Evolutionary conservation across 2,329 filamentous ascomycete species (phyloP).

Genomic region (Phialophora expanda): DNA sequence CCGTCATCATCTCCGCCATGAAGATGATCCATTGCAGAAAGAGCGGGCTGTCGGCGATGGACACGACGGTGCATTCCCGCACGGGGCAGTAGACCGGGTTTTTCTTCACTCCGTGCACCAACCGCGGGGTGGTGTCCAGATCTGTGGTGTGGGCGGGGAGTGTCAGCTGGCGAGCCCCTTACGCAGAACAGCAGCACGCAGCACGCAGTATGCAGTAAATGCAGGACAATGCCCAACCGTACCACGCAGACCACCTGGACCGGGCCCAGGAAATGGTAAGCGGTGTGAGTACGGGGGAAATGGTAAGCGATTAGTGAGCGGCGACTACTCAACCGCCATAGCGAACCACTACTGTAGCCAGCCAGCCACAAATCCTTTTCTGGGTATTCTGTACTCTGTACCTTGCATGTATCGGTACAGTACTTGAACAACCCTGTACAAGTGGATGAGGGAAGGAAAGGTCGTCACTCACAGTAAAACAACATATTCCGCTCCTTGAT

Average conservation of each 20-base stretch:
- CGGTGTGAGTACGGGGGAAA: no score
- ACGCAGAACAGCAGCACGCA: neutral
- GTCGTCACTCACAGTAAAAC: neutral
- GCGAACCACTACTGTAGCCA: no score
- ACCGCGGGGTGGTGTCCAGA: neutral
- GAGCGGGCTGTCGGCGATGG: slow-evolving; percentile 3
- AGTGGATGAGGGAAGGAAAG: neutral
- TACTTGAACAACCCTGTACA: neutral
- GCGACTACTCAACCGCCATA: no score
- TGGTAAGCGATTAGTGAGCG: no score
- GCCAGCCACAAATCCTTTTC: no score
- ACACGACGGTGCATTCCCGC: neutral
- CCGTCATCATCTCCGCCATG: slow-evolving; percentile 3
- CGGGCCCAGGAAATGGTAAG: no score
- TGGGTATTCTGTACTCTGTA: no score
- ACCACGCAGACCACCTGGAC: no score
- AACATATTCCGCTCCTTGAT: slow-evolving; percentile 2
- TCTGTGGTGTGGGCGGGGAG: neutral
- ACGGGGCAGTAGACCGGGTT: slow-evolving; percentile 1
- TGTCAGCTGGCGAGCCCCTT: neutral
- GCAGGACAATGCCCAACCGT: neutral
- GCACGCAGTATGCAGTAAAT: neutral
- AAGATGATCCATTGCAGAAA: slow-evolving; percentile 1
- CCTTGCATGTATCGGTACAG: neutral
- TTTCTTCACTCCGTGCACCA: neutral